A percentile compares a stretch with the other conserved stretches of the same genome.
Conservation (phyloP, 2,329 filamentous ascomycete species). For the Blastomyces percursus region DNA sequence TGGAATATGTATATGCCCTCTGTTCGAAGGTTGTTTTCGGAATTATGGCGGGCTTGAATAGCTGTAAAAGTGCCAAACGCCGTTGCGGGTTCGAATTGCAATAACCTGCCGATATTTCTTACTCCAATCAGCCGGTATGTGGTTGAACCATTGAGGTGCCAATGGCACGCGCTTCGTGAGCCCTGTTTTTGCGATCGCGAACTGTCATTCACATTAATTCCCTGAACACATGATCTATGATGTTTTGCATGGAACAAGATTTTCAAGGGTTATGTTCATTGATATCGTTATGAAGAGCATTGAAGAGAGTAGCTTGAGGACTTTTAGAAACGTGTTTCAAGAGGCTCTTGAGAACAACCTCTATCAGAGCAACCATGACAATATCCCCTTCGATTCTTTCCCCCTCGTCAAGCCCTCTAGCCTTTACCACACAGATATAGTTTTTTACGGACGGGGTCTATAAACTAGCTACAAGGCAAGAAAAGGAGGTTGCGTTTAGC, state of each 20-base stretch:
- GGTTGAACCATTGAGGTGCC: too few species aligned
- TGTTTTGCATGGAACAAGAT: background rate
- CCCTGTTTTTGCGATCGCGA: background rate
- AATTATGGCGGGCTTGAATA: too few species aligned
- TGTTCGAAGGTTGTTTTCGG: too few species aligned
- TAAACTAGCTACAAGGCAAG: background rate
- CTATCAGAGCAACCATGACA: background rate
- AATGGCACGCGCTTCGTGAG: too few species aligned
- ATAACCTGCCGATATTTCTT: too few species aligned
- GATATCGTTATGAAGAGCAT: background rate
- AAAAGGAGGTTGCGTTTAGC: background rate
- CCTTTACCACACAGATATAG: background rate
- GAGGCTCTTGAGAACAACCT: background rate
- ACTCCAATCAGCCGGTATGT: too few species aligned
- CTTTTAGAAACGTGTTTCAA: background rate
- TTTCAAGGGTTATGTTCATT: background rate
- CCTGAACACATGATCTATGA: background rate
- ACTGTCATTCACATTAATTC: background rate
- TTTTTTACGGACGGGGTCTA: background rate
- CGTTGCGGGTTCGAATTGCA: too few species aligned
- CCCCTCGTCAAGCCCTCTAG: background rate
- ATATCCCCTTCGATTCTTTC: background rate
- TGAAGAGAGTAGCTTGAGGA: background rate
- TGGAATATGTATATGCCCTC: too few species aligned
- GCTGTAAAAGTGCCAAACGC: too few species aligned